Evolutionary conservation across 371 early-diverging fungal species (phyloP).

Genomic region (Chytridium lagenaria): DNA sequence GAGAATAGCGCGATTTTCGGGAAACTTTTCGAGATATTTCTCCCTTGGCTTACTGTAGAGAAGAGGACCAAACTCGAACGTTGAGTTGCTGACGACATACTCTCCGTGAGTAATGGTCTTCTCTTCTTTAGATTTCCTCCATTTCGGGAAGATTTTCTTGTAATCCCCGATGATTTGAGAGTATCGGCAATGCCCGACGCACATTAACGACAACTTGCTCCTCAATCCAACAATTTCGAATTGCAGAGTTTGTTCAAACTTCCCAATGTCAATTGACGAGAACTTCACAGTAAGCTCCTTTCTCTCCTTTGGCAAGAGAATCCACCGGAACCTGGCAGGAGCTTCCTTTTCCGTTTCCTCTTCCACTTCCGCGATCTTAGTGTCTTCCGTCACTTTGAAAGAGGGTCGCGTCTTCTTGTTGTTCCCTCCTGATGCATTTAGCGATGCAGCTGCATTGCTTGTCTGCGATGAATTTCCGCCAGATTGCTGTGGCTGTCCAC

Average conservation of each 20-base stretch:
- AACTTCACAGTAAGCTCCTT: conserved; percentile 57
- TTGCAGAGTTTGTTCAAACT: conserved; percentile 49
- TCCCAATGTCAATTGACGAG: conserved; percentile 54
- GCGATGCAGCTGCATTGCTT: not conserved
- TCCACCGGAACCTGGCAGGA: conserved; percentile 53
- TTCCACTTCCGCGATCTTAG: conserved; percentile 43
- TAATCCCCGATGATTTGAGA: conserved; percentile 50
- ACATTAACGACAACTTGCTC: conserved; percentile 40
- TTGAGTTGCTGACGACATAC: conserved; percentile 44
- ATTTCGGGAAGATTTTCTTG: conserved; percentile 55
- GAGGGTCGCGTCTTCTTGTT: conserved; percentile 23
- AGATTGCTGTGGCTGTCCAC: conserved; percentile 11
- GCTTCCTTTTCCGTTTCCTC: conserved; percentile 51
- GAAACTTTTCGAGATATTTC: conserved; percentile 58
- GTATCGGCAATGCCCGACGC: conserved; percentile 57
- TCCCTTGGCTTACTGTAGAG: conserved; percentile 58
- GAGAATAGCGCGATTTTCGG: conserved; percentile 57
- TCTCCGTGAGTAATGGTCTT: conserved; percentile 55
- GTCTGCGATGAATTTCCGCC: not conserved
- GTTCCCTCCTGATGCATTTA: not conserved
- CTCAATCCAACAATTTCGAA: conserved; percentile 55
- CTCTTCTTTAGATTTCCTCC: conserved; percentile 52
- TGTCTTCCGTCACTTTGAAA: conserved; percentile 48
- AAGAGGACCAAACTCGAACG: conserved; percentile 64
- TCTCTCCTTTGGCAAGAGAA: conserved; percentile 54